Evolutionary conservation across 192 early-diverging fungal genomes (phyloP).

Genomic region (Geranomyces variabilis): DNA sequence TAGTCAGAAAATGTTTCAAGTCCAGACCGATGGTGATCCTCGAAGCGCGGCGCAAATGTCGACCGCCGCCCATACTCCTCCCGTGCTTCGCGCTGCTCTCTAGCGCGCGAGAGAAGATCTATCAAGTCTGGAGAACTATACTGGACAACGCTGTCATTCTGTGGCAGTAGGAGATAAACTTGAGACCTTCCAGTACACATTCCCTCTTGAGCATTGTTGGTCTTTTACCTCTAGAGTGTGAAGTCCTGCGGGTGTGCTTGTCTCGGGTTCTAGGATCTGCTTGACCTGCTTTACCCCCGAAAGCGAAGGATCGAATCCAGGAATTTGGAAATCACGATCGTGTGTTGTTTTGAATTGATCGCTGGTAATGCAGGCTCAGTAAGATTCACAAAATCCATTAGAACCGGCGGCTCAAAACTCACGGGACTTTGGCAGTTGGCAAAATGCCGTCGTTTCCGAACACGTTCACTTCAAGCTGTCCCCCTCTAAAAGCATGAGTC

Average conservation of each 20-base stretch:
- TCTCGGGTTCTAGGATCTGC: conserved; percentile 1
- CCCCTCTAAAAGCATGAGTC: background rate
- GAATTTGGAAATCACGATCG: conserved; percentile 9
- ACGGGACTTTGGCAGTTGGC: background rate
- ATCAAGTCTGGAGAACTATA: background rate
- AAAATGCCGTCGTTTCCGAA: background rate
- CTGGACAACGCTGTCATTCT: conserved; percentile 2
- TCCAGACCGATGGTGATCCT: background rate
- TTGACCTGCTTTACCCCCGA: background rate
- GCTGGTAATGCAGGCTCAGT: too few relatives aligned
- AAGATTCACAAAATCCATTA: too few relatives aligned
- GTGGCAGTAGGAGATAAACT: background rate
- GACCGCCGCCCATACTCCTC: background rate
- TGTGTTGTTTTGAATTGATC: conserved; percentile 5
- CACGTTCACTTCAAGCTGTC: background rate
- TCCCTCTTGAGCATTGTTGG: too few relatives aligned
- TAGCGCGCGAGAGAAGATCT: background rate
- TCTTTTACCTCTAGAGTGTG: conserved; percentile 1
- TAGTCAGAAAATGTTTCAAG: conserved; percentile 7
- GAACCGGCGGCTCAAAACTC: background rate
- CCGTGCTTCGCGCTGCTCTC: background rate
- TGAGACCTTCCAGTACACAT: background rate
- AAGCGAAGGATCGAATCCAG: background rate
- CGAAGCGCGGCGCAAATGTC: background rate
- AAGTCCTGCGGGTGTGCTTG: background rate